These are phyloP conservation scores for Cyberlindnera xylosilytica DNA, from an alignment of 805 yeast genomes.

Conservation along the genomic window DNA sequence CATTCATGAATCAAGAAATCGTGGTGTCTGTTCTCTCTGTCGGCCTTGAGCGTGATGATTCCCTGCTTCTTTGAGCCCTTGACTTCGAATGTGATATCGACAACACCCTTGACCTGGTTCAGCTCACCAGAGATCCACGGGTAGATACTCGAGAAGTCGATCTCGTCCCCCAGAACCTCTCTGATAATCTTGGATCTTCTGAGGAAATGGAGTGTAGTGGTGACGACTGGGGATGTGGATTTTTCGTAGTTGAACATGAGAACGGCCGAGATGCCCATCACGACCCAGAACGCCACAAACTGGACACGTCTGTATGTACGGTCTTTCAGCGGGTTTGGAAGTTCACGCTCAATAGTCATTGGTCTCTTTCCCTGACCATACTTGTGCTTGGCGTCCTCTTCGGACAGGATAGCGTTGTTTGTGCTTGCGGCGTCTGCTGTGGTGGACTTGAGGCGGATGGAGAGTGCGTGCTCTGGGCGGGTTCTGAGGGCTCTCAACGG, in stretches of 20 bases:
- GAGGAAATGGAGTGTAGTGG: slow-evolving; percentile 80
- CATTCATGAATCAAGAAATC: slow-evolving; percentile 61
- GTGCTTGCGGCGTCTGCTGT: not conserved
- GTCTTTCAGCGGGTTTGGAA: slow-evolving; percentile 76
- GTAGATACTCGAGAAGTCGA: slow-evolving; percentile 66
- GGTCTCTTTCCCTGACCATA: slow-evolving; percentile 16
- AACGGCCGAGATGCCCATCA: slow-evolving; percentile 52
- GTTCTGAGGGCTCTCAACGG: not conserved
- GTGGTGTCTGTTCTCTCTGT: slow-evolving; percentile 54
- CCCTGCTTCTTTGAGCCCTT: slow-evolving; percentile 63
- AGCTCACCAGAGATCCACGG: slow-evolving; percentile 91
- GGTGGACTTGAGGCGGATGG: slow-evolving; percentile 5
- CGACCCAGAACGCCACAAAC: slow-evolving; percentile 50
- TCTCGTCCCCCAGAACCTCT: slow-evolving; percentile 66
- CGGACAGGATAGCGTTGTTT: slow-evolving; percentile 7
- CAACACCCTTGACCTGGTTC: slow-evolving; percentile 78
- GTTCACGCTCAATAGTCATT: slow-evolving; percentile 56
- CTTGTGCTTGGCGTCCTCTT: slow-evolving; percentile 5
- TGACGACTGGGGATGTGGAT: slow-evolving; percentile 82
- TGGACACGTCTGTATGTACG: slow-evolving; percentile 48
- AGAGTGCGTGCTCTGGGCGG: not conserved
- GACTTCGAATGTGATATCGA: slow-evolving; percentile 69
- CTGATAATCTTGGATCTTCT: slow-evolving; percentile 70
- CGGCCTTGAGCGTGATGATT: slow-evolving; percentile 63
- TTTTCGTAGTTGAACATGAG: slow-evolving; percentile 92